Base-by-base conservation (phyloP, 129 eudicot species). In the Lactuca saligna region DNA sequence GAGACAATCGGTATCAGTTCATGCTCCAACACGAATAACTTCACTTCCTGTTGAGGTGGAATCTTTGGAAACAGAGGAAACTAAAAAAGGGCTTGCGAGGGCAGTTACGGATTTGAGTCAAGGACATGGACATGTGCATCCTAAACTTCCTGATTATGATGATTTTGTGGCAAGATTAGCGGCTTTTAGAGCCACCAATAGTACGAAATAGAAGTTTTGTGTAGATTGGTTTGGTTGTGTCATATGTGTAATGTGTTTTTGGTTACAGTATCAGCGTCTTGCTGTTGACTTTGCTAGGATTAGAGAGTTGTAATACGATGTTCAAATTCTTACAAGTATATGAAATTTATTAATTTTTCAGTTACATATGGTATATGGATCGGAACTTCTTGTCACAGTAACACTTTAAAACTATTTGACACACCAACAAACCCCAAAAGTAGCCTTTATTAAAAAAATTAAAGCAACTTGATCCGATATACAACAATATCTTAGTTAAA, bases 111-210 rank as follows among this genome's bases (percentile, higher is more conserved):
- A 51, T 35, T 17, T 42, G 57, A 75, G 71, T 56, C 41, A 44
- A 25, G 51, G 38, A 4, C 70, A 44, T 0, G 79, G 73, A 8
- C 87, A 82, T 58, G 83, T 82, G 42, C 95, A 92, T 67, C 91
- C 98, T 0, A 93, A 84, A 65, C 89, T 80, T 57, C 87, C 88
- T 3, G 96, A 88, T 20, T 88, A 86, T 61, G 94, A 92, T 71
- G 88, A 90, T 56, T 87, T 90, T 46, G 85, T 82, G 7, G 95
- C 97, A 8, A 72, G 76, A 49, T 83, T 90, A 38, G 91, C 88
- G 3, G 85, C 83, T 46, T 51, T 82, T 42, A 81, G 80, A 78
- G 79, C 84, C 29, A 25, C 29, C 29, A 25, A 25, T 25, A 25
- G 2, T 6, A 66, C 50, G 42, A 61, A 76, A 0, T 76, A 68